Base-by-base conservation (phyloP, 345 rosid genomes). In the Hibiscus syriacus region DNA sequence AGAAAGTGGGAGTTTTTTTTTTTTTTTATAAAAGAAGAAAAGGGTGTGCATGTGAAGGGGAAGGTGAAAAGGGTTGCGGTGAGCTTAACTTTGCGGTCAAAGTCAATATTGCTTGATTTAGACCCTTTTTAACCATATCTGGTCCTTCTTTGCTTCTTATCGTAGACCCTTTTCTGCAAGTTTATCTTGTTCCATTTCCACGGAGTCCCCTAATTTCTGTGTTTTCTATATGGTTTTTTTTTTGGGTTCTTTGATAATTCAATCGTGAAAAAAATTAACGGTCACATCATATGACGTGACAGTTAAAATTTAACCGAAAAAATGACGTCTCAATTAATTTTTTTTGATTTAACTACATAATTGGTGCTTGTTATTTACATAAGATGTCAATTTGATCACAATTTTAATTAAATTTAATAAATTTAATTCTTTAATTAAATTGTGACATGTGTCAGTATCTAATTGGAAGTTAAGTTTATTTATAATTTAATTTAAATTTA, bases 41-140 rank as follows among this genome's bases (percentile, higher is more conserved):
- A 0, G 10, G n/a, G 14, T 53, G 72, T 7, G 55, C 45, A 68
- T 69, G 48, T 58, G 66, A 57, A 58, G n/a, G n/a, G n/a, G n/a
- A n/a, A n/a, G 13, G 23, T 43, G 32, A 13, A 23, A 19, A 43
- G 66, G 54, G 6, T 49, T 49, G 0, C 2, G 22, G 25, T 67
- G 59, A 50, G 59, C 4, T 66, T 49, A 12, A 19, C 32, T 43
- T 67, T 20, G 70, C 50, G 52, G 48, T 11, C n/a, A 64, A 14
- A 29, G 12, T 8, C 14, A 9, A 58, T 19, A 23, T n/a, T n/a
- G n/a, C n/a, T n/a, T 43, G 68, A 64, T 64, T 66, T 32, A 27
- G 26, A 48, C 54, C 39, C 23, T 48, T 61, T 52, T 14, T 22
- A 52, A 29, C 29, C 20, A 39, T 49, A 9, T 50, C 14, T 23